phyloP scores from a whole-genome alignment of 2,329 filamentous ascomycete genomes.

The Microthyrium microscopicum region DNA sequence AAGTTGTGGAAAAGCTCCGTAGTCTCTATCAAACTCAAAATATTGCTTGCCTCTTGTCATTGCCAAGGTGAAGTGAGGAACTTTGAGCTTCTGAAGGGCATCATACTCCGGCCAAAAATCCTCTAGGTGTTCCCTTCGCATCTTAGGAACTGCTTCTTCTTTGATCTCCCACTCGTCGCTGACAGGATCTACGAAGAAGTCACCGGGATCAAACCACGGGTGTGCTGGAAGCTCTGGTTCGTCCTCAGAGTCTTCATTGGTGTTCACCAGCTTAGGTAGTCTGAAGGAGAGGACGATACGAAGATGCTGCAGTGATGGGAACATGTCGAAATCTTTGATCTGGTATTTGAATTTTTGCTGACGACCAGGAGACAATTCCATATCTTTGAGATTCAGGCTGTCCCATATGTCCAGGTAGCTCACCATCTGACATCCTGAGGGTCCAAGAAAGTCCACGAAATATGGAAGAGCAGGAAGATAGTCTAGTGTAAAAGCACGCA shows the following conservation, averaged over 20 bases:
- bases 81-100: not conserved
- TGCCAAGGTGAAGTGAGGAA: not conserved
- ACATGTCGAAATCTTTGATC: not conserved
- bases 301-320: not conserved
- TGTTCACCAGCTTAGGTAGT: not conserved
- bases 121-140: not conserved
- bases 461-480: not conserved
- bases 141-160: not conserved
- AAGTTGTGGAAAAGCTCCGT: not conserved
- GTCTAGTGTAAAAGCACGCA: not conserved
- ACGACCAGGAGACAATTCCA: too few species aligned
- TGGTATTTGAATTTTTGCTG: not conserved
- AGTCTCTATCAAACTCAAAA: not conserved
- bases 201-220: not conserved
- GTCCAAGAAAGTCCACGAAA: constrained; percentile 1
- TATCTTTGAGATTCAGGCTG: not conserved
- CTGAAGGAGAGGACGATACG: constrained; percentile 1
- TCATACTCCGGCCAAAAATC: not conserved
- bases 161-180: too few species aligned
- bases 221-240: not conserved
- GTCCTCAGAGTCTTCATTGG: not conserved
- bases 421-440: not conserved
- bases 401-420: constrained; percentile 1
- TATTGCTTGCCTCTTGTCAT: not conserved
- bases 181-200: too few species aligned